Evolutionary conservation across 2,329 filamentous ascomycete genomes (phyloP).

Genomic region (Allantophomopsis lycopodina): DNA sequence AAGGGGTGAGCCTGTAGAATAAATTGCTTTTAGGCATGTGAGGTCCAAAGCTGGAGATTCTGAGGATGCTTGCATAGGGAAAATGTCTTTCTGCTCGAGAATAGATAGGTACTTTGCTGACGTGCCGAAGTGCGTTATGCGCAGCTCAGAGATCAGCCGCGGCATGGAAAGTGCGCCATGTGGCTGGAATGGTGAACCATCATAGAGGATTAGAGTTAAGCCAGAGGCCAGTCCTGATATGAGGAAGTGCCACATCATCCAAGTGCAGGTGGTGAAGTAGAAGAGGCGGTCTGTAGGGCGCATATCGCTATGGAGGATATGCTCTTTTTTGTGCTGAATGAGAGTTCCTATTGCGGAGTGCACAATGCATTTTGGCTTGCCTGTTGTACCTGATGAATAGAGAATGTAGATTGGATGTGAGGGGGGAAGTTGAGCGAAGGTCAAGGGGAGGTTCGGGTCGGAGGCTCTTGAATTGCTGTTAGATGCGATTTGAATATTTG

Average conservation of each 20-base stretch:
- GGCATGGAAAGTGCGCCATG: conserved; percentile 72
- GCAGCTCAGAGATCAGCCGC: conserved; percentile 63
- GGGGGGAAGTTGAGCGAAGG: conserved; percentile 66
- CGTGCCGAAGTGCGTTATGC: conserved; percentile 88
- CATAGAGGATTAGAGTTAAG: conserved; percentile 75
- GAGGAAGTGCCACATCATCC: conserved; percentile 99
- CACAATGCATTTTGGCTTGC: conserved; percentile 81
- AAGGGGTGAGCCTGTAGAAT: conserved; percentile 85
- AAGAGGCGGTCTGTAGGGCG: conserved; percentile 60
- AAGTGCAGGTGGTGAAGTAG: conserved; percentile 90
- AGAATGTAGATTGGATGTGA: conserved; percentile 89
- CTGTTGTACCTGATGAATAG: conserved; percentile 85
- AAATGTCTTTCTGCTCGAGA: conserved; percentile 64
- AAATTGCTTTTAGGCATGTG: conserved; percentile 64
- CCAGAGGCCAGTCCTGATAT: conserved; percentile 75
- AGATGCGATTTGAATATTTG: not conserved
- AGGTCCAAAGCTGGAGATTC: conserved; percentile 36
- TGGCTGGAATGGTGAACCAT: conserved; percentile 80
- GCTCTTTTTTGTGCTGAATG: conserved; percentile 95
- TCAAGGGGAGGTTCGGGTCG: conserved; percentile 23
- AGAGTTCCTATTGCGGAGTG: conserved; percentile 84
- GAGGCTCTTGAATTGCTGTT: conserved; percentile 20
- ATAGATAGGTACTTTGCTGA: conserved; percentile 87
- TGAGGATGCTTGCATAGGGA: conserved; percentile 35
- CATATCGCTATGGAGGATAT: conserved; percentile 75